These are phyloP conservation scores for Teunomyces aglyptinius DNA, from an alignment of 805 yeast genomes.

Conservation along the genomic window DNA sequence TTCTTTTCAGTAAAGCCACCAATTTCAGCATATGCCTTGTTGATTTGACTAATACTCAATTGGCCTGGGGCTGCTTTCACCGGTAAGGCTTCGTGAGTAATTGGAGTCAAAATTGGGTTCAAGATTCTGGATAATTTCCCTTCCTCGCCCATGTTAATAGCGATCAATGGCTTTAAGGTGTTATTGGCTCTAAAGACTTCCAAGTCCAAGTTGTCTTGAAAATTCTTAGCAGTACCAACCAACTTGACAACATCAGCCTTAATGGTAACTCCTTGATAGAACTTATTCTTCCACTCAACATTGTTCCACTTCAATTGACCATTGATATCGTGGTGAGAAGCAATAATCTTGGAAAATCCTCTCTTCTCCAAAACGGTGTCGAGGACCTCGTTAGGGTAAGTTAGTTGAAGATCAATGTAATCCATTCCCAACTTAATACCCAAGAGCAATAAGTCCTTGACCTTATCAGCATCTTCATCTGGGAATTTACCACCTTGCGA, in stretches of 20 bases:
- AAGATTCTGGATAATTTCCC: slow-evolving; percentile 82
- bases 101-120: slow-evolving; percentile 78
- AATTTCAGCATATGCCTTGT: slow-evolving; percentile 51
- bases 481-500: slow-evolving; percentile 84
- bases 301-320: slow-evolving; percentile 64
- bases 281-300: slow-evolving; percentile 73
- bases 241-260: slow-evolving; percentile 77
- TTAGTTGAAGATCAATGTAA: slow-evolving; percentile 75
- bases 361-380: slow-evolving; percentile 51
- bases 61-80: slow-evolving; percentile 80
- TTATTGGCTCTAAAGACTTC: slow-evolving; percentile 67
- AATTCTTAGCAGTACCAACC: slow-evolving; percentile 68
- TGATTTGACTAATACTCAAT: slow-evolving; percentile 63
- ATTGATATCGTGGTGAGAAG: slow-evolving; percentile 74
- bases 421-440: slow-evolving; percentile 80
- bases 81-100: slow-evolving; percentile 69
- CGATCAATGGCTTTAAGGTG: slow-evolving; percentile 63
- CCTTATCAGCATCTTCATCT: slow-evolving; percentile 47
- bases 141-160: slow-evolving; percentile 72
- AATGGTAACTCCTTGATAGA: slow-evolving; percentile 60
- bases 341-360: slow-evolving; percentile 69
- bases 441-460: slow-evolving; percentile 51
- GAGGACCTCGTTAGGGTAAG: slow-evolving; percentile 57
- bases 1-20: slow-evolving; percentile 62
- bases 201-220: slow-evolving; percentile 66